Conservation (phyloP, 495 filamentous ascomycete species). For the Clohesyomyces aquaticus region DNA sequence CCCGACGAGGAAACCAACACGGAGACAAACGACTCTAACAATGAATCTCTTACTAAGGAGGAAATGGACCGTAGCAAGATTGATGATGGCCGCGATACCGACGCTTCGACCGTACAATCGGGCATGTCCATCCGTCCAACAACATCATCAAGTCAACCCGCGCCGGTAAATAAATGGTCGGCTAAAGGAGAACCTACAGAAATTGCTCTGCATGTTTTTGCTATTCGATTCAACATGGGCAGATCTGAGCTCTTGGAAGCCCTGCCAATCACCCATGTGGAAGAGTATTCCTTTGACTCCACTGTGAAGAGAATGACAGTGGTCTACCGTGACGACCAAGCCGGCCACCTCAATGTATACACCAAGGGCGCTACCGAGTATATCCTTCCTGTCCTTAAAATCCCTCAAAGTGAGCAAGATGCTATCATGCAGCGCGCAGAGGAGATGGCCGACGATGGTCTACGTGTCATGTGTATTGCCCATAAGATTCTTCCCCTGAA, state of each 20-base stretch:
- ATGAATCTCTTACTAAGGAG: constrained; percentile 4
- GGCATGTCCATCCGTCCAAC: constrained; percentile 13
- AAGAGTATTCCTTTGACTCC: constrained; percentile 64
- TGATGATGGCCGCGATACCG: constrained; percentile 32
- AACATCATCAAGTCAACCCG: constrained; percentile 18
- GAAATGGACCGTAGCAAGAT: not conserved
- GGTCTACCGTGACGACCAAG: constrained; percentile 49
- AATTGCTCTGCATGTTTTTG: constrained; percentile 58
- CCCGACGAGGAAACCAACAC: too few species aligned
- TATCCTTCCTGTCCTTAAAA: constrained; percentile 53
- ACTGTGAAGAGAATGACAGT: constrained; percentile 62
- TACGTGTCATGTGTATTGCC: constrained; percentile 61
- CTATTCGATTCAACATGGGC: constrained; percentile 53
- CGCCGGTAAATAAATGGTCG: constrained; percentile 44
- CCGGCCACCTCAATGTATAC: constrained; percentile 50
- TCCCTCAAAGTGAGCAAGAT: constrained; percentile 44
- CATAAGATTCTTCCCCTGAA: constrained; percentile 44
- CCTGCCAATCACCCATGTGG: constrained; percentile 45
- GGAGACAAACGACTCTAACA: too few species aligned
- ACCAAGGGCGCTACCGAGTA: constrained; percentile 63
- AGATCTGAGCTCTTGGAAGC: constrained; percentile 56
- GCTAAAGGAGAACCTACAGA: constrained; percentile 60
- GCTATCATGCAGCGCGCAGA: constrained; percentile 53
- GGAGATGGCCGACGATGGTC: constrained; percentile 58
- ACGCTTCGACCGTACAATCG: constrained; percentile 24